A percentile compares a stretch with the other conserved stretches of the same genome.
Evolutionary conservation across 768 basidiomycete genomes (phyloP).

Genomic region (Dacryopinax spathularia): DNA sequence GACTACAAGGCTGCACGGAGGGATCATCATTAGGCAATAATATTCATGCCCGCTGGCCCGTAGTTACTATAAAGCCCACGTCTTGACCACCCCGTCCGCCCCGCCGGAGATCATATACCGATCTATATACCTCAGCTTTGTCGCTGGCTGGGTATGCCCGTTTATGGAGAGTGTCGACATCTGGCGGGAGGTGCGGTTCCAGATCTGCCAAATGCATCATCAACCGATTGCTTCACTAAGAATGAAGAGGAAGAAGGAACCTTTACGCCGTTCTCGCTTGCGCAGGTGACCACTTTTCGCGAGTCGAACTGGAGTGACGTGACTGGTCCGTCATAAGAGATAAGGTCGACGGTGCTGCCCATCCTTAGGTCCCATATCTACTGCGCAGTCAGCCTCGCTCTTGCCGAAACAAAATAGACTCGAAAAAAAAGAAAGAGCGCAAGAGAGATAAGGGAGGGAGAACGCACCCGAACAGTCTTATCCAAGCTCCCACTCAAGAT

Average conservation of each 20-base stretch:
- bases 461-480: slow-evolving; percentile 70
- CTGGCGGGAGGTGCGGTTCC: slow-evolving; percentile 87
- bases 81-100: slow-evolving; percentile 71
- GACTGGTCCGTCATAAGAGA: slow-evolving; percentile 80
- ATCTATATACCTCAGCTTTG: slow-evolving; percentile 88
- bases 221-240: neutral
- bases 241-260: slow-evolving; percentile 28
- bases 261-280: slow-evolving; percentile 88
- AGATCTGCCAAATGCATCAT: slow-evolving; percentile 40
- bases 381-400: neutral
- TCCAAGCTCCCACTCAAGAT: slow-evolving; percentile 88
- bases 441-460: neutral
- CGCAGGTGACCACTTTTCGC: slow-evolving; percentile 80
- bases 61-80: slow-evolving; percentile 66
- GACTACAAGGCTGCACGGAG: too few relatives aligned
- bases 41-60: too few relatives aligned
- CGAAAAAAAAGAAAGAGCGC: neutral
- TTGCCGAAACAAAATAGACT: slow-evolving; percentile 4
- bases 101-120: slow-evolving; percentile 85
- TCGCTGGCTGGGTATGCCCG: slow-evolving; percentile 83
- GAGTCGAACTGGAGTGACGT: slow-evolving; percentile 89
- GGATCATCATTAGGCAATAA: too few relatives aligned
- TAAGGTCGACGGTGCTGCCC: slow-evolving; percentile 73
- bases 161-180: slow-evolving; percentile 73
- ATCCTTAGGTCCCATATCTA: slow-evolving; percentile 96